Conservation (phyloP, 139 green algal genomes). For the Nannochloris sp. region DNA sequence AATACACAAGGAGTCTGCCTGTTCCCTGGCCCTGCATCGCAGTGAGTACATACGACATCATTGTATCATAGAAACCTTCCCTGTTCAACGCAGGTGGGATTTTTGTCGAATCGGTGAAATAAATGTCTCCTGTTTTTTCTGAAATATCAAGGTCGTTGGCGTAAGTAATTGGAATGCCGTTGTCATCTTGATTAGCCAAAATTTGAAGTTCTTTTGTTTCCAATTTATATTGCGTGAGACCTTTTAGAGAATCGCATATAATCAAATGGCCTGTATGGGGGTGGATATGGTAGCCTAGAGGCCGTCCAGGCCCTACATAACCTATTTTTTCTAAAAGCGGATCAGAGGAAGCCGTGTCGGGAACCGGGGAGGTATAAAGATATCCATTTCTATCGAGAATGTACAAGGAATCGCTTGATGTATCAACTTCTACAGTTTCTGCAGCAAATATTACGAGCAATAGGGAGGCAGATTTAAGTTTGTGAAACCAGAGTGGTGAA, state of each 20-base stretch:
- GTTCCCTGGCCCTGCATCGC: conserved; percentile 18
- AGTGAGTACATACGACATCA: conserved; percentile 9
- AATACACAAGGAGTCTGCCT: conserved; percentile 56
- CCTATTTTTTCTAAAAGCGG: neutral
- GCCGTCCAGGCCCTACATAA: conserved; percentile 9
- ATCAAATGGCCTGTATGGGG: neutral
- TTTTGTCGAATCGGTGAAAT: neutral
- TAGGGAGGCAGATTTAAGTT: too few species aligned
- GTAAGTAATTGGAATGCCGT: neutral
- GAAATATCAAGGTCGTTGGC: conserved; percentile 10
- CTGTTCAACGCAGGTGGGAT: conserved; percentile 18
- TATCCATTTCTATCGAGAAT: conserved; percentile 5
- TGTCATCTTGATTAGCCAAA: neutral
- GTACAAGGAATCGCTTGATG: too few species aligned
- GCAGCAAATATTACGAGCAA: too few species aligned
- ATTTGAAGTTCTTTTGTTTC: neutral
- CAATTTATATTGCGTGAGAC: neutral
- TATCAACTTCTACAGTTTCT: too few species aligned
- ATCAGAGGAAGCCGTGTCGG: neutral
- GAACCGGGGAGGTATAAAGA: neutral
- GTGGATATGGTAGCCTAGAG: neutral
- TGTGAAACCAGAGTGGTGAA: too few species aligned
- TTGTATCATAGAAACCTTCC: conserved; percentile 20
- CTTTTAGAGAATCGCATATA: conserved; percentile 1
- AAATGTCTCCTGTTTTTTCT: neutral